These are phyloP conservation scores for Gaeumannomyces sp. DNA, from an alignment of 2,329 filamentous ascomycete genomes.

Conservation along the genomic window DNA sequence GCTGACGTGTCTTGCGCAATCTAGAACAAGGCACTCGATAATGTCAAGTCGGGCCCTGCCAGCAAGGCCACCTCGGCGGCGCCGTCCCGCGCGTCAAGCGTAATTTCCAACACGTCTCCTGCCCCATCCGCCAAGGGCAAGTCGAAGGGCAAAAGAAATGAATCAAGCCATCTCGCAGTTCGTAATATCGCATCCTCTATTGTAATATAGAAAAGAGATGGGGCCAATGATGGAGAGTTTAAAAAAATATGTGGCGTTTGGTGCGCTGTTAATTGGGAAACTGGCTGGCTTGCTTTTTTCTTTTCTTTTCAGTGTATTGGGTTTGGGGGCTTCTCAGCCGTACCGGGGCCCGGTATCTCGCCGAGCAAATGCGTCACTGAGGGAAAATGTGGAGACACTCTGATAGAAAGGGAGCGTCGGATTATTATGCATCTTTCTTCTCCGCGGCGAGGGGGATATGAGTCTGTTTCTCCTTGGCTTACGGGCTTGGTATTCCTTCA, in stretches of 20 bases:
- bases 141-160: conserved; percentile 49
- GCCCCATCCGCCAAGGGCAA: conserved; percentile 32
- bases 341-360: background rate
- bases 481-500: background rate
- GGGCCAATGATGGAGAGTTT: background rate
- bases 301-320: background rate
- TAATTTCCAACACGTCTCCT: conserved; percentile 65
- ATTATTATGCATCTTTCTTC: background rate
- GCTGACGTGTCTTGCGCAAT: conserved; percentile 9
- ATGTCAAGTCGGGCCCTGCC: conserved; percentile 64
- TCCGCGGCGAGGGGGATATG: background rate
- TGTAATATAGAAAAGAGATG: conserved; percentile 1
- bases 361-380: background rate
- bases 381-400: background rate
- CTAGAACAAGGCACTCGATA: conserved; percentile 90
- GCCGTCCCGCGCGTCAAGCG: conserved; percentile 81
- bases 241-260: conserved; percentile 3
- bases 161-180: background rate
- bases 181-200: background rate
- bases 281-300: background rate
- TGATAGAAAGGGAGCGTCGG: background rate
- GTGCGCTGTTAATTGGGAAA: background rate
- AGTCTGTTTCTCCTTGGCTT: background rate
- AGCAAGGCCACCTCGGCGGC: conserved; percentile 71
- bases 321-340: background rate